Evolutionary conservation across 768 basidiomycete genomes (phyloP).

Genomic region (Auriscalpium vulgare): DNA sequence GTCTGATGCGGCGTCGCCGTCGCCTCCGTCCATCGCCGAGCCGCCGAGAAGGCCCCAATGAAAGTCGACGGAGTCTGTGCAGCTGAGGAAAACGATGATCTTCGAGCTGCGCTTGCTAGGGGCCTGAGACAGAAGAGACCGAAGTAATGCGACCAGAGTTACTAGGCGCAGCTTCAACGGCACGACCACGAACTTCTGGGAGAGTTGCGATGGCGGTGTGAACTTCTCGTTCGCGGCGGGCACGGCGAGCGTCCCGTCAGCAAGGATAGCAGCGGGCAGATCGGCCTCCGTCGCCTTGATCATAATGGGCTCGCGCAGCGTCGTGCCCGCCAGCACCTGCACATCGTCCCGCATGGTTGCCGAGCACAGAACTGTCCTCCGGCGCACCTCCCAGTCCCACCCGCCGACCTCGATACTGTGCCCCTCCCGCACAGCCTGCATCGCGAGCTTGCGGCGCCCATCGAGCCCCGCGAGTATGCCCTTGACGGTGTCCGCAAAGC

Average conservation of each 20-base stretch:
- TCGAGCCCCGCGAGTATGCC: conserved; percentile 86
- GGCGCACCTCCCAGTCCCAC: conserved; percentile 73
- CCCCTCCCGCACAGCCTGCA: conserved; percentile 56
- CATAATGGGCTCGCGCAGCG: conserved; percentile 72
- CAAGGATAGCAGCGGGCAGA: conserved; percentile 20
- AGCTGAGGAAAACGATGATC: conserved; percentile 93
- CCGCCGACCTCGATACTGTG: conserved; percentile 68
- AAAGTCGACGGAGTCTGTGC: conserved; percentile 97
- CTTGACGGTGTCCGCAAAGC: conserved; percentile 91
- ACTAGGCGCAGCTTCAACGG: conserved; percentile 95
- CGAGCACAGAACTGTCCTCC: conserved; percentile 89
- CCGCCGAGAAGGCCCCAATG: conserved; percentile 83
- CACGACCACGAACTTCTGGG: conserved; percentile 83
- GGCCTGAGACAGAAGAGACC: conserved; percentile 65
- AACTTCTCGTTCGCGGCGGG: conserved; percentile 46
- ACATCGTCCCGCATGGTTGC: conserved; percentile 96
- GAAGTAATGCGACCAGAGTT: conserved; percentile 76
- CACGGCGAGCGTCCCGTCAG: conserved; percentile 12
- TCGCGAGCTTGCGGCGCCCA: conserved; percentile 68
- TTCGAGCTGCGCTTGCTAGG: conserved; percentile 48
- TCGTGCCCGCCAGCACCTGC: conserved; percentile 81
- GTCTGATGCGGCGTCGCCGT: conserved; percentile 13
- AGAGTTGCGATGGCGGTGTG: conserved; percentile 88
- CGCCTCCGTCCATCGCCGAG: conserved; percentile 49
- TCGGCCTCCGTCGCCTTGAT: conserved; percentile 66